Base-by-base conservation (phyloP, 2,329 filamentous ascomycete species). In the Stachybotrys echinatus region DNA sequence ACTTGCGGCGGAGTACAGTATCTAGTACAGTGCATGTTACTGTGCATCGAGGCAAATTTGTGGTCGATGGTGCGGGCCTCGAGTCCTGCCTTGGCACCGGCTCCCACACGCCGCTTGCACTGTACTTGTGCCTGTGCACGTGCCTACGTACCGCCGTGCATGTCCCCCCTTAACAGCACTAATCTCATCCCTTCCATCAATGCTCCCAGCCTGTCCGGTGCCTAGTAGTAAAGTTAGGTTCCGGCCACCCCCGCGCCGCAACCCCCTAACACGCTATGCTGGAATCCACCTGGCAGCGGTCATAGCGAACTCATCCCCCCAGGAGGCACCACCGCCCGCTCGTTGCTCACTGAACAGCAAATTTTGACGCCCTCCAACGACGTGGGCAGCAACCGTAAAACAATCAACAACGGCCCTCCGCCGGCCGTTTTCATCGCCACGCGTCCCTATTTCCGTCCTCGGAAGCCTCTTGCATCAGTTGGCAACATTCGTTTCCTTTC, bases 401-500 rank as follows among this genome's bases (percentile, higher is more conserved):
- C 50, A 59, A 62, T 66, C 66, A 64, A 66, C 60, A 58, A 53
- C 54, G 54, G 52, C 57, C 45, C 53, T 54, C 51, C 53, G 46
- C 58, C 60, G 49, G 55, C 52, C 52, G 19, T 50, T 65, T 68
- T 48, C 64, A 69, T 69, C 66, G 52, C 49, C 52, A 54, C 52
- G 46, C 55, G 55, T 49, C 45, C 55, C 50, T 49, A 58, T 45
- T 54, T 61, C 53, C 27, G 14, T 34, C 27, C 27, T 34, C 27
- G 27, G 27, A 34, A 34, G 14, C 27, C 27, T 34, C 27, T 34
- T 34, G 27, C 27, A 34, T 34, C 27, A 34, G 27, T 34, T 34
- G 61, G 53, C 58, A 56, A 61, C 77, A 75, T 81, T 74, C 75
- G 77, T 82, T 84, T 83, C 76, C 65, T 62, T 71, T 65, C 65